These are phyloP conservation scores for Solanum corneliomulleri DNA, from an alignment of 257 asterid species.

Conservation along the genomic window DNA sequence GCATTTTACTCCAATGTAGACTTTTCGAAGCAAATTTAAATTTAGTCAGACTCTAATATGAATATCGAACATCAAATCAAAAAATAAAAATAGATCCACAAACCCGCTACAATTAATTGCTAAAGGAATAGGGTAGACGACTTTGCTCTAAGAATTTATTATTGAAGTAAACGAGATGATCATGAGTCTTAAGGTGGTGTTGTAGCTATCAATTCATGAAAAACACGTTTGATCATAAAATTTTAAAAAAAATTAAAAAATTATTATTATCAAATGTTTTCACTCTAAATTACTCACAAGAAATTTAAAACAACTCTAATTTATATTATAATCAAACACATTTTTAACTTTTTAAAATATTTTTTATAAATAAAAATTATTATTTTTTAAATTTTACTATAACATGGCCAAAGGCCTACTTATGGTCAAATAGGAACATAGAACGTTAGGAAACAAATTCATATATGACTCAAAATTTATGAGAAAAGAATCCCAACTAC, in stretches of 20 bases:
- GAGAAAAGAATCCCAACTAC: background rate
- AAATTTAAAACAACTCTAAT: too few relatives aligned
- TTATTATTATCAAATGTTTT: too few relatives aligned
- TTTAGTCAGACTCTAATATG: too few relatives aligned
- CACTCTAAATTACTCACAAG: background rate
- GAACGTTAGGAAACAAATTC: background rate
- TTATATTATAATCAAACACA: background rate
- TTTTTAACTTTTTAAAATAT: too few relatives aligned
- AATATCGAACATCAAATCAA: fast-evolving
- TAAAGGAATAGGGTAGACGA: background rate
- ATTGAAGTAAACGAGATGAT: background rate
- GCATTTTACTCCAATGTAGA: fast-evolving
- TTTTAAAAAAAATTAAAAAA: too few relatives aligned
- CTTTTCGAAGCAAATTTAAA: too few relatives aligned
- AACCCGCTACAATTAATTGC: background rate
- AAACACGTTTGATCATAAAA: too few relatives aligned
- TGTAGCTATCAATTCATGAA: too few relatives aligned
- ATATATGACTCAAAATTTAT: background rate
- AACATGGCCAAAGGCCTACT: background rate
- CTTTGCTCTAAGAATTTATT: background rate
- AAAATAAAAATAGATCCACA: background rate
- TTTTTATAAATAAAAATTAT: too few relatives aligned
- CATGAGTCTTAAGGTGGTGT: background rate
- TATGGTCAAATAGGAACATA: background rate
- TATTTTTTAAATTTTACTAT: too few relatives aligned